A percentile compares a stretch with the other conserved stretches of the same genome.
Evolutionary conservation across 352 stramenopile species (phyloP).

Genomic region (Phytophthora macrochlamydospora): DNA sequence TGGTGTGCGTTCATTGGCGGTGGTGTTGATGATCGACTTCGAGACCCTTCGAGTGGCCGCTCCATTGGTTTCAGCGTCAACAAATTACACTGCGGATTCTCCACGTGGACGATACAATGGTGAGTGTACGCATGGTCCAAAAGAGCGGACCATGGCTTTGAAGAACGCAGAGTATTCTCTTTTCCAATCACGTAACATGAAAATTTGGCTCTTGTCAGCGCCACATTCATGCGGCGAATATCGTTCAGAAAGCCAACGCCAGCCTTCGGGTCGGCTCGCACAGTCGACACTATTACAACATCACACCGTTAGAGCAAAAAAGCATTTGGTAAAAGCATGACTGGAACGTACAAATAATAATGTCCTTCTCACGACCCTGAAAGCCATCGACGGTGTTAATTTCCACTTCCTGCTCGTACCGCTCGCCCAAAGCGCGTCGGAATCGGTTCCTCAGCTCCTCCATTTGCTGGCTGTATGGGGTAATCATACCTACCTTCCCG

Average conservation of each 20-base stretch:
- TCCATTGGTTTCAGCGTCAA: conserved; percentile 70
- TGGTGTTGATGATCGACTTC: conserved; percentile 12
- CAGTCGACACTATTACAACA: conserved; percentile 75
- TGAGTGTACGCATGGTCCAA: conserved; percentile 72
- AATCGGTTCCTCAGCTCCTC: conserved; percentile 80
- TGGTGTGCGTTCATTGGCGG: conserved; percentile 21
- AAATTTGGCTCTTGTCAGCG: conserved; percentile 88
- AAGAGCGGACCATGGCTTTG: conserved; percentile 80
- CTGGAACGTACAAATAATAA: conserved; percentile 84
- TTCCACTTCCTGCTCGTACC: conserved; percentile 85
- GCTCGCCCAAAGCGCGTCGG: conserved; percentile 56
- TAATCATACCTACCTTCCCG: conserved; percentile 90
- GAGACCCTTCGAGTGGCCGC: conserved; percentile 26
- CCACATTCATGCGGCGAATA: conserved; percentile 90
- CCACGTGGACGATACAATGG: conserved; percentile 85
- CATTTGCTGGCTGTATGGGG: conserved; percentile 91
- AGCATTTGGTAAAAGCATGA: background rate
- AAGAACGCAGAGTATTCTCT: conserved; percentile 80
- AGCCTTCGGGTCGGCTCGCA: conserved; percentile 79
- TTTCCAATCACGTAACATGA: conserved; percentile 90
- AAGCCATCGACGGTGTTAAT: conserved; percentile 94
- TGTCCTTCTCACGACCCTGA: conserved; percentile 92
- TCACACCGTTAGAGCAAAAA: conserved; percentile 15
- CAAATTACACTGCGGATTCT: conserved; percentile 78
- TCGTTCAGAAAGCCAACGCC: conserved; percentile 91